Evolutionary conservation across 768 basidiomycete genomes (phyloP).

Genomic region (Boletus pseudopeckii): DNA sequence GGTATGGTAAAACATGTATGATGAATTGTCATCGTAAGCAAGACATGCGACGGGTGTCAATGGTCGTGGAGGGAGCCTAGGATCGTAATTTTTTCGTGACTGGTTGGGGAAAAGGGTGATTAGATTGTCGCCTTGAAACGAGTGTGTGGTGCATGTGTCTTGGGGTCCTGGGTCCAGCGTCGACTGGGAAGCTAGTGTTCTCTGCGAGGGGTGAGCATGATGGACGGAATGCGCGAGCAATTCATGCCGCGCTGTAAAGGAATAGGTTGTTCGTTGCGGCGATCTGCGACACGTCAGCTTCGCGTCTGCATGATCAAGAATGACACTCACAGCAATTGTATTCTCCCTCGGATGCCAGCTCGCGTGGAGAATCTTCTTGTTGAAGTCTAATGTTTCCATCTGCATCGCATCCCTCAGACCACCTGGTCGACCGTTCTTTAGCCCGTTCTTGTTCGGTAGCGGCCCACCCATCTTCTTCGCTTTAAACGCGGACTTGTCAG

Average conservation of each 20-base stretch:
- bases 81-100: conserved; percentile 26
- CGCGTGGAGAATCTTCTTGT: conserved; percentile 95
- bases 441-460: conserved; percentile 60
- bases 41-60: conserved; percentile 24
- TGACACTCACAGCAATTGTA: conserved; percentile 83
- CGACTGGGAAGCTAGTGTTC: conserved; percentile 10
- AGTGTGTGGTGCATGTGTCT: conserved; percentile 16
- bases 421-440: conserved; percentile 76
- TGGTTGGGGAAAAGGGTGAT: conserved; percentile 15
- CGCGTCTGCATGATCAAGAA: neutral
- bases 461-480: conserved; percentile 97
- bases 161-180: conserved; percentile 12
- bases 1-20: conserved; percentile 30
- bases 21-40: conserved; percentile 29
- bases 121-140: conserved; percentile 28
- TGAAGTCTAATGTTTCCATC: conserved; percentile 82
- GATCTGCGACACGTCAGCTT: conserved; percentile 50
- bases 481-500: conserved; percentile 99
- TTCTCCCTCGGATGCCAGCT: conserved; percentile 99
- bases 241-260: conserved; percentile 40
- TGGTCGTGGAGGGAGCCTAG: conserved; percentile 11
- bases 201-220: conserved; percentile 7
- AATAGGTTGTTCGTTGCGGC: conserved; percentile 67
- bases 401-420: conserved; percentile 82
- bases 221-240: neutral